These are phyloP conservation scores for Allium fistulosum DNA, from an alignment of 106 monocot genomes.

Conservation along the genomic window DNA sequence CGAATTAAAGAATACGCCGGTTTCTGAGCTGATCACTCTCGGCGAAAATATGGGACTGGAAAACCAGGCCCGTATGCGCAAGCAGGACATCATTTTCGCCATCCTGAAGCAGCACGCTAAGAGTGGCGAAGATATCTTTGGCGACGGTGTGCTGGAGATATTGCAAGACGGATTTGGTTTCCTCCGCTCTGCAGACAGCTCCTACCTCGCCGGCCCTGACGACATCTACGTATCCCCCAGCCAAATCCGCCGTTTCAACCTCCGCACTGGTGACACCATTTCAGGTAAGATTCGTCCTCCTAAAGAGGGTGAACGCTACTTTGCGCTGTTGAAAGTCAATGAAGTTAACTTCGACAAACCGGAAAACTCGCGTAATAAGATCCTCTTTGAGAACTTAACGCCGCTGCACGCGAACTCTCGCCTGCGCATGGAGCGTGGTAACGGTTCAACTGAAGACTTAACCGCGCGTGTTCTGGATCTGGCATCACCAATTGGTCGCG, in stretches of 20 bases:
- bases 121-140: too few species aligned
- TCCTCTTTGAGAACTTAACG: too few species aligned
- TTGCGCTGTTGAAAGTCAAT: not conserved
- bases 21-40: too few species aligned
- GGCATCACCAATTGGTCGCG: not conserved
- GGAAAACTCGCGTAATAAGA: too few species aligned
- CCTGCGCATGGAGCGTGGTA: too few species aligned
- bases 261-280: not conserved
- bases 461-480: conserved; percentile 1
- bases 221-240: not conserved
- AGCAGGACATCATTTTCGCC: too few species aligned
- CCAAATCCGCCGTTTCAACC: not conserved
- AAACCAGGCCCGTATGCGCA: too few species aligned
- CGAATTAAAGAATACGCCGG: too few species aligned
- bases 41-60: too few species aligned
- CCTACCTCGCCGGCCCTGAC: not conserved
- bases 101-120: too few species aligned
- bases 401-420: too few species aligned
- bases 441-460: too few species aligned
- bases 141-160: not conserved
- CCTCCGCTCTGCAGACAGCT: not conserved
- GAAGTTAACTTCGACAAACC: not conserved
- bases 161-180: not conserved
- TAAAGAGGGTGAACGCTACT: not conserved
- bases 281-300: not conserved